Conservation (phyloP, 345 rosid genomes). For the Firmiana major region DNA sequence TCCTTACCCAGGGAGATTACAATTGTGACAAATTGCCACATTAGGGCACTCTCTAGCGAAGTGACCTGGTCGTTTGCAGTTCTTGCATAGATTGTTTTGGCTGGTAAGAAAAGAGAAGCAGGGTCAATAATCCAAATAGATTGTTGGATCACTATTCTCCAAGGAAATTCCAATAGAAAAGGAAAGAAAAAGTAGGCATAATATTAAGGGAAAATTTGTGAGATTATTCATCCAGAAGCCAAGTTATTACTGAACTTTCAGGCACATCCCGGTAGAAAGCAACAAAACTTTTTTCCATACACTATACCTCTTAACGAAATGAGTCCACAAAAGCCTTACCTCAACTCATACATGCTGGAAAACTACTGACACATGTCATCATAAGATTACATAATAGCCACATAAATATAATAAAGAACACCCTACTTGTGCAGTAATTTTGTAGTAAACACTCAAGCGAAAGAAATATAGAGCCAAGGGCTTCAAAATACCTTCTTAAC, state of each 20-base stretch:
- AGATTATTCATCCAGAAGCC: not conserved
- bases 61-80: conserved; percentile 96
- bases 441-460: not conserved
- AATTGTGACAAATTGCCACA: conserved; percentile 95
- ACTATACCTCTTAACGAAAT: not conserved
- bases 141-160: not conserved
- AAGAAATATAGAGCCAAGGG: not conserved
- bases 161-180: not conserved
- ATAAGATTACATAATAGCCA: not conserved
- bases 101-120: conserved; percentile 39
- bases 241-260: not conserved
- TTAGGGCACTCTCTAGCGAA: conserved; percentile 95
- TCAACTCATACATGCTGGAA: not conserved
- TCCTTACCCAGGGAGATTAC: conserved; percentile 92
- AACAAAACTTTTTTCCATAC: not conserved
- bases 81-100: conserved; percentile 90
- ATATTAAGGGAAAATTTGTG: not conserved
- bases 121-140: conserved; percentile 10
- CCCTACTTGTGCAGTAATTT: not conserved
- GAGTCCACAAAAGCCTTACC: not conserved
- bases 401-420: not conserved
- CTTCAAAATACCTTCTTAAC: not conserved
- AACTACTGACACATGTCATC: not conserved
- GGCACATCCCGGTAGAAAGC: not conserved
- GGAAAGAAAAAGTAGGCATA: not conserved